Evolutionary conservation across 306 rosid genomes (phyloP).

Genomic region (Prunus persica): Prunus_persica_NCBIv2 NC_034009.1:7514001-7514500

Average conservation of each 20-base stretch:
- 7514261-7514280: slow-evolving; percentile 41
- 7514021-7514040: neutral
- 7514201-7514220: slow-evolving; percentile 49
- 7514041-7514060: slow-evolving; percentile 9
- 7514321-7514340: slow-evolving; percentile 48
- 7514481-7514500: slow-evolving; percentile 37
- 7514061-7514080: slow-evolving; percentile 13
- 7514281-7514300: slow-evolving; percentile 44
- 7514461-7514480: slow-evolving; percentile 37
- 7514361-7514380: slow-evolving; percentile 41
- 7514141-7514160: slow-evolving; percentile 69
- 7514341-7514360: slow-evolving; percentile 60
- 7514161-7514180: slow-evolving; percentile 49
- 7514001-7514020: neutral
- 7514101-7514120: slow-evolving; percentile 50
- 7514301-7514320: slow-evolving; percentile 39
- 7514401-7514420: slow-evolving; percentile 31
- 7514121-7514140: slow-evolving; percentile 52
- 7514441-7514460: slow-evolving; percentile 58
- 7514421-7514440: slow-evolving; percentile 34
- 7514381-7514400: slow-evolving; percentile 28
- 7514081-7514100: slow-evolving; percentile 63
- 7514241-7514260: slow-evolving; percentile 62
- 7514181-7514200: slow-evolving; percentile 56
- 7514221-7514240: slow-evolving; percentile 40